These are phyloP conservation scores for Scorias spongiosa DNA, from an alignment of 2,329 filamentous ascomycete genomes.

Conservation along the genomic window DNA sequence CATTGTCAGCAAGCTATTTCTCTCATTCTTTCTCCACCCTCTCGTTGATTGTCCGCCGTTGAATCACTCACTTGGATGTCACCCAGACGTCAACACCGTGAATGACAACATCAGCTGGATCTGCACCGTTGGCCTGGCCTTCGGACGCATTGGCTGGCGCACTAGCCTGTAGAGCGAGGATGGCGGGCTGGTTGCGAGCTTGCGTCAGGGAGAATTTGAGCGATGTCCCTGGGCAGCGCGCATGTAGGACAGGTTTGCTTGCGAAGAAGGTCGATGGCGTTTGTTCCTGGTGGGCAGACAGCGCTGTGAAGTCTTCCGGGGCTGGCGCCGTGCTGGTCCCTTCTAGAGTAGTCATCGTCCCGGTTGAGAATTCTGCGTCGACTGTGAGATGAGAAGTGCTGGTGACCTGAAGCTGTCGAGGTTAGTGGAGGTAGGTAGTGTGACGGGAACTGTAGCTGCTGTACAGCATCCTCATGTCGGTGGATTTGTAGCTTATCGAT, in stretches of 20 bases:
- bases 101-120: constrained; percentile 4
- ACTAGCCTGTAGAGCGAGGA: constrained; percentile 34
- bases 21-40: neutral
- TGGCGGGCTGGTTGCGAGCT: constrained; percentile 31
- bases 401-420: too few relatives aligned
- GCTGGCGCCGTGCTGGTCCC: constrained; percentile 44
- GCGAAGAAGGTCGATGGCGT: constrained; percentile 60
- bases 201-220: constrained; percentile 44
- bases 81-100: constrained; percentile 31
- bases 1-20: neutral
- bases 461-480: too few relatives aligned
- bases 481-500: too few relatives aligned
- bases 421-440: too few relatives aligned
- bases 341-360: constrained; percentile 11
- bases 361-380: too few relatives aligned
- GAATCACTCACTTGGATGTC: constrained; percentile 25
- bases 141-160: constrained; percentile 6
- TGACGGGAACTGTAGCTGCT: too few relatives aligned
- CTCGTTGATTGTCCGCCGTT: neutral
- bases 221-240: constrained; percentile 40
- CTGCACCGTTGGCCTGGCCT: neutral
- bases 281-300: constrained; percentile 54
- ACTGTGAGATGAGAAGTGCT: too few relatives aligned
- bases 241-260: constrained; percentile 56
- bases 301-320: constrained; percentile 44